phyloP scores from a whole-genome alignment of 2,329 filamentous ascomycete species.

The Tolypocladium sp. region DNA sequence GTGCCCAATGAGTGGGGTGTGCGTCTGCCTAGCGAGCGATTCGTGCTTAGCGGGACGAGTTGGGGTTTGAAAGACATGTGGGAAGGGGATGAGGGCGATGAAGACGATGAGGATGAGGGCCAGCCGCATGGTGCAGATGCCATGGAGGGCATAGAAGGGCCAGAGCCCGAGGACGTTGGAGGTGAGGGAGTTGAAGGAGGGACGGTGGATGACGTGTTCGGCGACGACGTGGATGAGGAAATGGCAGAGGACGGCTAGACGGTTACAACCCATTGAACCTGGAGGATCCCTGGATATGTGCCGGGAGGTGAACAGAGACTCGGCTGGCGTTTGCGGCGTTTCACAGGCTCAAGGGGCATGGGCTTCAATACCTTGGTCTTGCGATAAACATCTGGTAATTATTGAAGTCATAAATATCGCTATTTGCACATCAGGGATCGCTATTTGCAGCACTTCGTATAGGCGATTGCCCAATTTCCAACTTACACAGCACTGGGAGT shows the following conservation, averaged over 20 bases:
- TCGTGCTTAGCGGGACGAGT: constrained; percentile 55
- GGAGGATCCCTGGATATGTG: not conserved
- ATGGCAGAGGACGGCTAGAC: constrained; percentile 34
- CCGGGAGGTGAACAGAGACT: not conserved
- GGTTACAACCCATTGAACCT: too few species aligned
- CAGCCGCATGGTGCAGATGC: constrained; percentile 31
- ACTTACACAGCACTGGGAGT: too few species aligned
- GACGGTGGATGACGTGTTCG: constrained; percentile 46
- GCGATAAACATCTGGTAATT: not conserved
- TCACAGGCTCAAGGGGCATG: not conserved
- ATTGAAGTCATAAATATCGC: not conserved
- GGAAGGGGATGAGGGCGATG: constrained; percentile 35
- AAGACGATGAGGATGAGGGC: constrained; percentile 31
- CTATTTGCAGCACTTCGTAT: not conserved
- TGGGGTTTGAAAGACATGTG: constrained; percentile 56
- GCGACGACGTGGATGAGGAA: constrained; percentile 45
- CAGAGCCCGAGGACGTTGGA: constrained; percentile 30
- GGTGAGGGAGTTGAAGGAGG: constrained; percentile 40
- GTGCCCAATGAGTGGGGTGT: constrained; percentile 59
- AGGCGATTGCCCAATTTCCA: too few species aligned
- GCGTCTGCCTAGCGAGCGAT: constrained; percentile 56
- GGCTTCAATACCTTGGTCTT: not conserved
- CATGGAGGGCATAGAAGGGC: constrained; percentile 38
- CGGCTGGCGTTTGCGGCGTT: constrained; percentile 7
- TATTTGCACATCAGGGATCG: not conserved